A percentile compares a stretch with the other conserved stretches of the same genome.
Evolutionary conservation across 1,284 basidiomycete species (phyloP).

Genomic region (Sanghuangporus weigelae): DNA sequence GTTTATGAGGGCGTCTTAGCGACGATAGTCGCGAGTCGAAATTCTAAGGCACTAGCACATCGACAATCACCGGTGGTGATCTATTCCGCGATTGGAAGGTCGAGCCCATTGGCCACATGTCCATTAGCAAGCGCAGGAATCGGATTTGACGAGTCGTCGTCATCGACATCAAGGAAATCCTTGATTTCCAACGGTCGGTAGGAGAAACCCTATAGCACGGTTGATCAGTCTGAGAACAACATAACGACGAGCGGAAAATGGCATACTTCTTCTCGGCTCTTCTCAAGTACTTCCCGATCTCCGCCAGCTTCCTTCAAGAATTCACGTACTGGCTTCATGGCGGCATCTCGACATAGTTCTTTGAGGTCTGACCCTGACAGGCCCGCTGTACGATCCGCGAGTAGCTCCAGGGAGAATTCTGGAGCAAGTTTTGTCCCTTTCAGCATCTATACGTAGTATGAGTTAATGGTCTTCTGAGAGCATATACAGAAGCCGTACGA

Average conservation of each 20-base stretch:
- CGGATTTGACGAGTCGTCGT: not conserved
- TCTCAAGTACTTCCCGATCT: constrained; percentile 46
- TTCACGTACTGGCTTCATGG: constrained; percentile 89
- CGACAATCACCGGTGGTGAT: not conserved
- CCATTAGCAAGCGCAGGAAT: constrained; percentile 2
- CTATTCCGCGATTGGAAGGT: constrained; percentile 6
- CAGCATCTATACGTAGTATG: constrained; percentile 61
- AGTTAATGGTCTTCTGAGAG: not conserved
- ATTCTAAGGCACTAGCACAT: not conserved
- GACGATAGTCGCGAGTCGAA: not conserved
- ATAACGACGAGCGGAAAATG: not conserved
- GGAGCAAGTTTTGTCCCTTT: constrained; percentile 68
- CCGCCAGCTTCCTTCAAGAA: constrained; percentile 64
- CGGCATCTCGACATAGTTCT: constrained; percentile 92
- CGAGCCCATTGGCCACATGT: constrained; percentile 5
- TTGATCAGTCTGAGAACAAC: not conserved
- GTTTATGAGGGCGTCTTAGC: not conserved
- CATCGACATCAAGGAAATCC: constrained; percentile 69
- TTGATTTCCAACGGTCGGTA: constrained; percentile 63
- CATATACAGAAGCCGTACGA: constrained; percentile 47
- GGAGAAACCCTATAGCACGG: constrained; percentile 57
- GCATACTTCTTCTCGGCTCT: constrained; percentile 51
- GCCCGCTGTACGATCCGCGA: constrained; percentile 75
- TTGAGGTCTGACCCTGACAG: constrained; percentile 89
- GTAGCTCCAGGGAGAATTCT: constrained; percentile 56